Evolutionary conservation across 2,329 filamentous ascomycete genomes (phyloP).

Genomic region (Penicillium sp.): DNA sequence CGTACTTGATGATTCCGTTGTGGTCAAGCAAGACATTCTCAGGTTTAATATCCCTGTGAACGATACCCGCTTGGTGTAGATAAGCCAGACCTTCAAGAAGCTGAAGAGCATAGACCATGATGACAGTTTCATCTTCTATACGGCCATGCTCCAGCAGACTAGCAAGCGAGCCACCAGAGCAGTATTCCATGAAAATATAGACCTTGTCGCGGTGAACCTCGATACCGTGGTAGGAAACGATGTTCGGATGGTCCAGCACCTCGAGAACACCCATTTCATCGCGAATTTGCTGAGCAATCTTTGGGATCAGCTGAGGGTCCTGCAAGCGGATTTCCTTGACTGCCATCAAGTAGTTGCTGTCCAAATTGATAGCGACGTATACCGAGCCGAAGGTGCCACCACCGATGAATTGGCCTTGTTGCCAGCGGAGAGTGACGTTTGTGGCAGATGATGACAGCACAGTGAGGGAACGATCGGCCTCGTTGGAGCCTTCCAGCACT

Average conservation of each 20-base stretch:
- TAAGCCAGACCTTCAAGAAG: constrained; percentile 93
- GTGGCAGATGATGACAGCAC: constrained; percentile 92
- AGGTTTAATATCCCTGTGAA: constrained; percentile 96
- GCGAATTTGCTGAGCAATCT: constrained; percentile 88
- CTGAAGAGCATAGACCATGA: constrained; percentile 94
- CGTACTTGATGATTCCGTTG: constrained; percentile 98
- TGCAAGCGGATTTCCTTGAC: constrained; percentile 98
- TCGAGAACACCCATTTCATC: constrained; percentile 98
- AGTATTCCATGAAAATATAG: constrained; percentile 99
- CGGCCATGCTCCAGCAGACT: constrained; percentile 90
- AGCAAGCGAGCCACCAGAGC: constrained; percentile 90
- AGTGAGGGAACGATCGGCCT: constrained; percentile 91
- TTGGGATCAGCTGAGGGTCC: constrained; percentile 93
- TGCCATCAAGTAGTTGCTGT: constrained; percentile 95
- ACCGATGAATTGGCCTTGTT: constrained; percentile 97
- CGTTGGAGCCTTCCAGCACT: constrained; percentile 91
- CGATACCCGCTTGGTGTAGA: constrained; percentile 86
- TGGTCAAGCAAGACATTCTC: constrained; percentile 97
- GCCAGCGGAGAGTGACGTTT: constrained; percentile 95
- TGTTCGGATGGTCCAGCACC: constrained; percentile 94
- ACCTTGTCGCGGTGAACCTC: constrained; percentile 98
- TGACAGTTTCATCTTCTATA: constrained; percentile 96
- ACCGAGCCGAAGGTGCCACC: constrained; percentile 97
- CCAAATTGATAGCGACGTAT: constrained; percentile 95
- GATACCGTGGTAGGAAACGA: constrained; percentile 97